Base-by-base conservation (phyloP, 495 filamentous ascomycete genomes). In the Aspergillus kassunensis region DNA sequence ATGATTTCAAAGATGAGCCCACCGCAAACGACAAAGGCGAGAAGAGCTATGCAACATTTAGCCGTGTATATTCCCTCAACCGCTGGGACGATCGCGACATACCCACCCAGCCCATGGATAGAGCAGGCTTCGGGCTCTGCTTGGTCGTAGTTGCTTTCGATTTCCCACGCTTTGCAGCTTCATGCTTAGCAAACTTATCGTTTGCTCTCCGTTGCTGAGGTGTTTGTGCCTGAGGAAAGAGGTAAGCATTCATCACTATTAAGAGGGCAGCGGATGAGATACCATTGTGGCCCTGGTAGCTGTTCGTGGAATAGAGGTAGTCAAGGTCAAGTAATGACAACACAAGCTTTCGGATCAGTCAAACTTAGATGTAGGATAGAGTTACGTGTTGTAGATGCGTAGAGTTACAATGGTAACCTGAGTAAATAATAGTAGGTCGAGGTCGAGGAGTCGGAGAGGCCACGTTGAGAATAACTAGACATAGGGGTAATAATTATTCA, bases 151-250 rank as follows among this genome's bases (percentile, higher is more conserved):
- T 77, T 20, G 68, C 74, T 54, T 86, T 81, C 18, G 86, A 83
- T 74, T 93, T 97, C 56, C 93, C 93, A 56, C 86, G 83, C 65
- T 89, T 91, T 19, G 79, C 78, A 53, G 86, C 84, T 67, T 97
- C 84, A 31, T 83, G 77, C 64, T 88, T 87, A 33, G 82, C 85
- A 69, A 87, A 98, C 58, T 85, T 85, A 51, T 85, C 84, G 73
- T 97, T 97, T 31, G 88, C 87, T 62, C 82, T 83, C 57, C 91
- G 87, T 76, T 97, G 95, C 68, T 91, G 82, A 24, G 90, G 91
- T 54, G 93, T 98, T 86, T 98, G 93, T 23, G 87, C 87, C 91
- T 98, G 58, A 21, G 20, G 11, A 6, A 31, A n/a, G 10, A 25
- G 10, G 42, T 51, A 7, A 56, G 29, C 31, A 57, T 24, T 2